Evolutionary conservation across 2,329 filamentous ascomycete species (phyloP).

Genomic region (Trichoderma aggressivum): DNA sequence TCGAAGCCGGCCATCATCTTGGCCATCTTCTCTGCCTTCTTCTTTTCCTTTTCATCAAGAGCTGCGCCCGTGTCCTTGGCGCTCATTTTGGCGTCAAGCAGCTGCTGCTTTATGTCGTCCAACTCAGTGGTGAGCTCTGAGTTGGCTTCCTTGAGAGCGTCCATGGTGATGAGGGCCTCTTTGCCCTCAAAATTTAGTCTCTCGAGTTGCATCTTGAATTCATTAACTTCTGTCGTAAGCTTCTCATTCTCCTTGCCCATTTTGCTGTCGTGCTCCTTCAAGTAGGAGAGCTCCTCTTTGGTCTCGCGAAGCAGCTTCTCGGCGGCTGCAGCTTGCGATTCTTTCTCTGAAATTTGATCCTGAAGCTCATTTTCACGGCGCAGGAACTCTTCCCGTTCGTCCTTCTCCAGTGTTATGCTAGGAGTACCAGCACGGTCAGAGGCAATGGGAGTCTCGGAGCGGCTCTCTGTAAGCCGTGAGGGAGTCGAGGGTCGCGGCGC

Average conservation of each 20-base stretch:
- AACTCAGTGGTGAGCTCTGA: slow-evolving; percentile 85
- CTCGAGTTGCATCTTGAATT: slow-evolving; percentile 94
- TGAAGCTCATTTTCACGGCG: slow-evolving; percentile 94
- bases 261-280: slow-evolving; percentile 83
- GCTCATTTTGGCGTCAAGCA: slow-evolving; percentile 93
- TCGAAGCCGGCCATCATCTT: slow-evolving; percentile 99
- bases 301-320: slow-evolving; percentile 79
- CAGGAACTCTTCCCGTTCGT: slow-evolving; percentile 94
- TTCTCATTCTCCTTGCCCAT: slow-evolving; percentile 88
- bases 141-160: slow-evolving; percentile 94
- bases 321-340: slow-evolving; percentile 71
- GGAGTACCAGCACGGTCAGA: slow-evolving; percentile 86
- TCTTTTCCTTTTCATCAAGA: slow-evolving; percentile 95
- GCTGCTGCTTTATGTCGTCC: slow-evolving; percentile 92
- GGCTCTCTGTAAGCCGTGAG: slow-evolving; percentile 53
- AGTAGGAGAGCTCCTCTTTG: slow-evolving; percentile 77
- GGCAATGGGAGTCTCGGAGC: slow-evolving; percentile 60
- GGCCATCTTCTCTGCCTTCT: slow-evolving; percentile 98
- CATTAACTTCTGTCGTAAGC: slow-evolving; percentile 80
- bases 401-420: slow-evolving; percentile 84
- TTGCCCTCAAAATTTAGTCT: slow-evolving; percentile 94
- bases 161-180: slow-evolving; percentile 96
- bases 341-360: slow-evolving; percentile 91
- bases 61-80: slow-evolving; percentile 89
- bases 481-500: slow-evolving; percentile 52